These are phyloP conservation scores for Coccomyxa sp. DNA, from an alignment of 139 green algal species.

Conservation along the genomic window DNA sequence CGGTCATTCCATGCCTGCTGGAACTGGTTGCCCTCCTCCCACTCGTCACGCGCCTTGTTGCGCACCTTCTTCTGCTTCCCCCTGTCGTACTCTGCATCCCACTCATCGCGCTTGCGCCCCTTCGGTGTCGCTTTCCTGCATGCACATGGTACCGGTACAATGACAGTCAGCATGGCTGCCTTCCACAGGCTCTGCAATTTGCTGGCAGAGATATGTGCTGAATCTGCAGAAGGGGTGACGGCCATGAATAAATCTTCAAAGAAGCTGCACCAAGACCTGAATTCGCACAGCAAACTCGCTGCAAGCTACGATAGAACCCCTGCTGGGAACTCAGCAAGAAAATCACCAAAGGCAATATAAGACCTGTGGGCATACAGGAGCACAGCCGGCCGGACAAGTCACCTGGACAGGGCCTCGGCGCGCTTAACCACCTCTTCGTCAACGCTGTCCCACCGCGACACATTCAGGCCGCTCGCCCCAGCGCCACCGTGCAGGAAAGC, in stretches of 20 bases:
- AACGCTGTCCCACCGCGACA: background rate
- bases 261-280: background rate
- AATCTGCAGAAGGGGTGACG: background rate
- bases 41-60: background rate
- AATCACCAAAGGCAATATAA: background rate
- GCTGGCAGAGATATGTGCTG: background rate
- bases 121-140: constrained; percentile 5
- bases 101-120: constrained; percentile 26
- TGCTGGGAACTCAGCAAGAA: background rate
- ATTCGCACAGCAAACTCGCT: background rate
- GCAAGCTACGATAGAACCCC: background rate
- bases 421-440: background rate
- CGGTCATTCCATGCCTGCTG: background rate
- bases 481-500: constrained; percentile 3
- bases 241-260: background rate
- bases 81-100: constrained; percentile 45
- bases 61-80: constrained; percentile 41
- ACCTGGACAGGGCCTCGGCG: background rate
- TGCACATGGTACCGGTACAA: background rate
- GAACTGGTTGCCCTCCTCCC: background rate
- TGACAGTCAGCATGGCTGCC: background rate
- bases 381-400: background rate
- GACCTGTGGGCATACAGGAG: background rate
- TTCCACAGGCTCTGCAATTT: background rate
- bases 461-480: background rate